These are phyloP conservation scores for Diplotaxis tenuifolia DNA, from an alignment of 345 rosid genomes.

Conservation along the genomic window DNA sequence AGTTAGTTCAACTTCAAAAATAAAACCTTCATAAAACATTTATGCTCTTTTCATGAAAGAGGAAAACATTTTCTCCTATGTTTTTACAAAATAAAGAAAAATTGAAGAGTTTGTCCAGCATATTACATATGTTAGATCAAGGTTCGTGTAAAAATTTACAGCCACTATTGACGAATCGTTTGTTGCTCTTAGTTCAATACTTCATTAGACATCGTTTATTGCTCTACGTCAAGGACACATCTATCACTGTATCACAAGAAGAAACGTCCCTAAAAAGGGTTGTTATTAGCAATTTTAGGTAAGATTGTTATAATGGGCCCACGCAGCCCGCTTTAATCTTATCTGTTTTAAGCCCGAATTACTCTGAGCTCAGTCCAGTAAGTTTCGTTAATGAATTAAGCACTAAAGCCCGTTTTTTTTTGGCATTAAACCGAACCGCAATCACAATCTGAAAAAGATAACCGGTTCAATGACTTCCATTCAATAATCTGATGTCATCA, in stretches of 20 bases:
- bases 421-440: background rate
- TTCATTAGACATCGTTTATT: too few relatives aligned
- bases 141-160: too few relatives aligned
- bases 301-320: background rate
- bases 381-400: background rate
- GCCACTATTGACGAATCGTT: too few relatives aligned
- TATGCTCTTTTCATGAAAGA: background rate
- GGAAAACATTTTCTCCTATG: background rate
- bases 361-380: background rate
- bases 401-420: background rate
- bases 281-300: background rate
- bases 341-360: background rate
- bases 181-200: too few relatives aligned
- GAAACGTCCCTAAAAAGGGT: background rate
- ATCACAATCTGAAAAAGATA: background rate
- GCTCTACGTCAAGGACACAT: background rate
- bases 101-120: background rate
- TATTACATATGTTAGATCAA: background rate
- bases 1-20: background rate
- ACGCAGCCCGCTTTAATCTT: background rate
- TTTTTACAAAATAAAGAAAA: background rate
- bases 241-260: too few relatives aligned
- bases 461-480: background rate
- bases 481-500: background rate
- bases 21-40: background rate